phyloP scores from a whole-genome alignment of 2,329 filamentous ascomycete genomes.

The Claviceps sp. region DNA sequence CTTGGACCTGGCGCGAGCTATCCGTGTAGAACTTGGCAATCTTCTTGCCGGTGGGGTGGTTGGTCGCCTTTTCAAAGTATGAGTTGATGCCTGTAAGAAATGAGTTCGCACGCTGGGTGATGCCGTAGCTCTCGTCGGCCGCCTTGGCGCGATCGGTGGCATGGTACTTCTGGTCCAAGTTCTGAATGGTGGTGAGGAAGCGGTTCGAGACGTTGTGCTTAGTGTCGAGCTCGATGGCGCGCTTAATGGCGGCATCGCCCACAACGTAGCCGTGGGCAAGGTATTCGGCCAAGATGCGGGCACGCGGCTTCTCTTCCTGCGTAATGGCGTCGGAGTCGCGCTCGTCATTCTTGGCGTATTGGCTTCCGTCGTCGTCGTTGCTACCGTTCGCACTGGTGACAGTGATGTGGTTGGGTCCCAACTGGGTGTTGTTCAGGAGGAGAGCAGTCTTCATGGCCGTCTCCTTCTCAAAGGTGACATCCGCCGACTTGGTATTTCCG shows the following conservation, averaged over 20 bases:
- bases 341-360: slow-evolving; percentile 40
- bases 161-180: slow-evolving; percentile 75
- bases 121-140: slow-evolving; percentile 72
- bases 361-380: slow-evolving; percentile 47
- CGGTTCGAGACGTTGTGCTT: slow-evolving; percentile 74
- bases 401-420: slow-evolving; percentile 73
- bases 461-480: slow-evolving; percentile 94
- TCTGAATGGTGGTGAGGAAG: slow-evolving; percentile 64
- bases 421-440: slow-evolving; percentile 91
- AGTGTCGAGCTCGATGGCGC: slow-evolving; percentile 75
- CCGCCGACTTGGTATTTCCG: slow-evolving; percentile 64
- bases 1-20: slow-evolving; percentile 76
- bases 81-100: slow-evolving; percentile 55
- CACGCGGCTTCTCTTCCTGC: slow-evolving; percentile 93
- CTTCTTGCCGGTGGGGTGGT: slow-evolving; percentile 78
- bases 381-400: slow-evolving; percentile 56
- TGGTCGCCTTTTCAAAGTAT: slow-evolving; percentile 90
- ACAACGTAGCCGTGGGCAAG: slow-evolving; percentile 88
- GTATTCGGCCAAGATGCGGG: slow-evolving; percentile 90
- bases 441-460: slow-evolving; percentile 94
- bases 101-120: slow-evolving; percentile 57
- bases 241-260: slow-evolving; percentile 60
- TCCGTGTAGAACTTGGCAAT: slow-evolving; percentile 79
- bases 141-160: slow-evolving; percentile 76
- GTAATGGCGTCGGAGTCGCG: slow-evolving; percentile 57